Conservation (phyloP, 2,329 filamentous ascomycete species). For the Apiospora pterosperma region DNA sequence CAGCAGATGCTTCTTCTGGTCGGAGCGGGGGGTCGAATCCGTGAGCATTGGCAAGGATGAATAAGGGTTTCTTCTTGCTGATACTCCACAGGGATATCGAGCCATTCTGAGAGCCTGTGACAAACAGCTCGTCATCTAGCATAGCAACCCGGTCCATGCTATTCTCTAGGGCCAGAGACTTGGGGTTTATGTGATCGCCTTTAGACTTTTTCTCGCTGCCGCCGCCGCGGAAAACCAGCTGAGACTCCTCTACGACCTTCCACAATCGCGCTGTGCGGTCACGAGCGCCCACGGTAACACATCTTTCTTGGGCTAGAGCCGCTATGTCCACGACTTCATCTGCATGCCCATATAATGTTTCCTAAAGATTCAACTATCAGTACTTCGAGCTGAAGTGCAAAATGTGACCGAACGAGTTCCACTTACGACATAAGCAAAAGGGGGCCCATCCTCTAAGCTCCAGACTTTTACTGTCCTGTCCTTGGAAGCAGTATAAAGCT, state of each 20-base stretch:
- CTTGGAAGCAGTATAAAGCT: constrained; percentile 85
- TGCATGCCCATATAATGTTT: constrained; percentile 95
- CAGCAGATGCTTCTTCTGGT: constrained; percentile 70
- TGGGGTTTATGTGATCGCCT: constrained; percentile 38
- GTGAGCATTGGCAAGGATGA: constrained; percentile 76
- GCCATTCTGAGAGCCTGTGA: constrained; percentile 92
- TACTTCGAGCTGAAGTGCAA: not conserved
- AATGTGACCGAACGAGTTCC: not conserved
- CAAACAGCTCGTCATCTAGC: constrained; percentile 82
- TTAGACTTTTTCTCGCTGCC: constrained; percentile 50
- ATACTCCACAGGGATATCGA: constrained; percentile 66
- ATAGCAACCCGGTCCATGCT: constrained; percentile 91
- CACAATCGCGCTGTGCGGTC: constrained; percentile 90
- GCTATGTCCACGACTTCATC: constrained; percentile 84
- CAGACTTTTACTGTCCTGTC: constrained; percentile 95
- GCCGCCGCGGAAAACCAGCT: constrained; percentile 88
- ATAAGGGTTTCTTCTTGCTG: constrained; percentile 91
- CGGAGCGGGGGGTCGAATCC: constrained; percentile 73
- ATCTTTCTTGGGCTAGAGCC: constrained; percentile 80
- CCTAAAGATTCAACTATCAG: constrained; percentile 29
- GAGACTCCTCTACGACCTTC: constrained; percentile 95
- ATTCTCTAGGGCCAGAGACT: constrained; percentile 66
- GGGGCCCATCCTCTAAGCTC: constrained; percentile 92
- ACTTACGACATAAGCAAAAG: constrained; percentile 37
- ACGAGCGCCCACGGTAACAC: constrained; percentile 83